A percentile compares a stretch with the other conserved stretches of the same genome.
These are phyloP conservation scores for Ustulina deusta DNA, from an alignment of 2,329 filamentous ascomycete species.

Conservation along the genomic window DNA sequence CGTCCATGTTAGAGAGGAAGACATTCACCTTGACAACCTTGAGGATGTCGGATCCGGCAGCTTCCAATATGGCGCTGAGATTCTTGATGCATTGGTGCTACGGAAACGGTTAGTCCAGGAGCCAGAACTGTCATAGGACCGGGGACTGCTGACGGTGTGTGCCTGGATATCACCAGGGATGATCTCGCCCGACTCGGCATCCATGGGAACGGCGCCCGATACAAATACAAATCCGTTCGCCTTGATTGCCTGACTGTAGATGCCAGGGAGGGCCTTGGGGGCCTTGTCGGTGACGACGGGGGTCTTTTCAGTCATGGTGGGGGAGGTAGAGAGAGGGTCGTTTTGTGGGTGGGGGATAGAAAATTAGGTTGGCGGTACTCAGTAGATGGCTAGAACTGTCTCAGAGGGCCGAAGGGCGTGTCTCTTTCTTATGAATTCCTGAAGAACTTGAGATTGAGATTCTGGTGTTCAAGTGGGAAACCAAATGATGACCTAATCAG, in stretches of 20 bases:
- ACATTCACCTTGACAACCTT: constrained; percentile 80
- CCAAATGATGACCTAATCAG: background rate
- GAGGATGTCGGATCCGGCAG: constrained; percentile 72
- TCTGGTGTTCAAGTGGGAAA: background rate
- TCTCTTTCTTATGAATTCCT: background rate
- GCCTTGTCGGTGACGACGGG: constrained; percentile 56
- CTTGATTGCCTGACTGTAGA: constrained; percentile 69
- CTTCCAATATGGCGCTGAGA: constrained; percentile 75
- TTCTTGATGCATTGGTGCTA: constrained; percentile 76
- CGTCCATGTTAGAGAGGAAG: constrained; percentile 78
- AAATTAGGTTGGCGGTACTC: background rate
- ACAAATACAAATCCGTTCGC: constrained; percentile 77
- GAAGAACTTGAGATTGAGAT: background rate
- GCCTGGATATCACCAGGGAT: constrained; percentile 73
- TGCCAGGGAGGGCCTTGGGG: constrained; percentile 55
- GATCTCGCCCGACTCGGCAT: constrained; percentile 67
- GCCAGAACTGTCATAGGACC: background rate
- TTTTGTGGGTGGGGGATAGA: constrained; percentile 20
- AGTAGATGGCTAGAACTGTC: background rate
- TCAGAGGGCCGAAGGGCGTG: background rate
- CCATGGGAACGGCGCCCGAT: constrained; percentile 77
- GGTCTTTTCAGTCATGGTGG: constrained; percentile 52
- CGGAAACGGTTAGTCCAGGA: constrained; percentile 11
- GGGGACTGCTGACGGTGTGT: constrained; percentile 63
- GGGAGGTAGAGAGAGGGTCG: background rate